Evolutionary conservation across 139 green algal genomes (phyloP).

Genomic region (Eudorina sp.): DNA sequence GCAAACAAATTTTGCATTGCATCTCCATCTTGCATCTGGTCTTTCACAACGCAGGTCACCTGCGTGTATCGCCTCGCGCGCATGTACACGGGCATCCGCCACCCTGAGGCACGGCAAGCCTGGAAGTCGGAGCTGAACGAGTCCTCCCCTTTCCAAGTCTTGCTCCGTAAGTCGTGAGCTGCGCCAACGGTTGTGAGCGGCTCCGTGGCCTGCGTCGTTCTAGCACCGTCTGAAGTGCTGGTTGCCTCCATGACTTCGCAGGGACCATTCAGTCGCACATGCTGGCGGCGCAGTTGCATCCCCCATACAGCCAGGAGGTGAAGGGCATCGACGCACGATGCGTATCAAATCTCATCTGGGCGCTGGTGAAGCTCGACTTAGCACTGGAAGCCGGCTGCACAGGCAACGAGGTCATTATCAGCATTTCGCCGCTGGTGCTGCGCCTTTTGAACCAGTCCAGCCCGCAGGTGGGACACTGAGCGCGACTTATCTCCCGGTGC

Average conservation of each 20-base stretch:
- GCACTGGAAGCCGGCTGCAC: slow-evolving; percentile 36
- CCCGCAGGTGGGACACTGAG: slow-evolving; percentile 60
- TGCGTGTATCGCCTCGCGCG: slow-evolving; percentile 69
- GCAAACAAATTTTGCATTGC: background rate
- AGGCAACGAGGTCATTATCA: slow-evolving; percentile 64
- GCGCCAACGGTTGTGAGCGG: too few relatives aligned
- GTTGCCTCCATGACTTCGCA: slow-evolving; percentile 15
- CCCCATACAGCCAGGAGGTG: slow-evolving; percentile 54
- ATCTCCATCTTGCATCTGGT: too few relatives aligned
- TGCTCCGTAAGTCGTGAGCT: slow-evolving; percentile 60
- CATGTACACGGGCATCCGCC: slow-evolving; percentile 59
- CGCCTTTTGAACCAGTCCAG: slow-evolving; percentile 56
- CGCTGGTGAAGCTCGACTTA: slow-evolving; percentile 71
- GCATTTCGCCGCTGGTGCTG: slow-evolving; percentile 60
- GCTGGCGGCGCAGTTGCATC: slow-evolving; percentile 61
- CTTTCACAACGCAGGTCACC: slow-evolving; percentile 49
- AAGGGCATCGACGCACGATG: slow-evolving; percentile 71
- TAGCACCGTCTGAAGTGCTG: background rate
- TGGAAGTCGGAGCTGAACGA: slow-evolving; percentile 59
- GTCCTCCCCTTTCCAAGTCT: slow-evolving; percentile 58
- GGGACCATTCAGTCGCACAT: slow-evolving; percentile 65
- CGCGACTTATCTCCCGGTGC: too few relatives aligned
- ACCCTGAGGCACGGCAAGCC: slow-evolving; percentile 27
- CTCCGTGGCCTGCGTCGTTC: background rate
- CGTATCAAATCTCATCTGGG: slow-evolving; percentile 69